Conservation (phyloP, 768 basidiomycete genomes). For the Rubroboletus satanas region DNA sequence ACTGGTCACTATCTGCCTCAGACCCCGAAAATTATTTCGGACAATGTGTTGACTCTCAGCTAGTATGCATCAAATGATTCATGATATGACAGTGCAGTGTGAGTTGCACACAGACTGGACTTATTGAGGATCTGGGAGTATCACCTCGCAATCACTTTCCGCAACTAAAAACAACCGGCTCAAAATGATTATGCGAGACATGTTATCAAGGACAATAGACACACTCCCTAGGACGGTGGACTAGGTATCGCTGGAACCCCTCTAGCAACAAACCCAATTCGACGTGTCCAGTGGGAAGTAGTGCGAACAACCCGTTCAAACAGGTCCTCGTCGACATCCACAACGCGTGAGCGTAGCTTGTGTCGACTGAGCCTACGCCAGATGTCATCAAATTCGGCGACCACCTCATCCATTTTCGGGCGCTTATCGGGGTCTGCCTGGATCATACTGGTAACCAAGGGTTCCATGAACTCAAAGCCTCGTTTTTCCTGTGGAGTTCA, state of each 20-base stretch:
- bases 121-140: too few relatives aligned
- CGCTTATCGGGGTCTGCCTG: conserved; percentile 21
- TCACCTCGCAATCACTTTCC: too few relatives aligned
- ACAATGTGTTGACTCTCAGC: too few relatives aligned
- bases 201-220: not conserved
- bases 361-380: conserved; percentile 1
- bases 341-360: conserved; percentile 29
- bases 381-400: conserved; percentile 19
- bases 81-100: too few relatives aligned
- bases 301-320: conserved; percentile 7
- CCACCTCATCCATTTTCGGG: conserved; percentile 20
- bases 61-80: too few relatives aligned
- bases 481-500: not conserved
- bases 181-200: not conserved
- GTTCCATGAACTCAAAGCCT: conserved; percentile 22
- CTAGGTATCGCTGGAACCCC: conserved; percentile 12
- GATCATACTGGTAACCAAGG: conserved; percentile 19
- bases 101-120: too few relatives aligned
- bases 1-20: too few relatives aligned
- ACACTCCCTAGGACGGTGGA: not conserved
- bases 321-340: conserved; percentile 13
- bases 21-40: too few relatives aligned
- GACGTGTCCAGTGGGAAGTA: conserved; percentile 24
- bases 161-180: not conserved
- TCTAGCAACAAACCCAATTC: conserved; percentile 12